Evolutionary conservation across 768 basidiomycete genomes (phyloP).

Genomic region (Boletales sp.): DNA sequence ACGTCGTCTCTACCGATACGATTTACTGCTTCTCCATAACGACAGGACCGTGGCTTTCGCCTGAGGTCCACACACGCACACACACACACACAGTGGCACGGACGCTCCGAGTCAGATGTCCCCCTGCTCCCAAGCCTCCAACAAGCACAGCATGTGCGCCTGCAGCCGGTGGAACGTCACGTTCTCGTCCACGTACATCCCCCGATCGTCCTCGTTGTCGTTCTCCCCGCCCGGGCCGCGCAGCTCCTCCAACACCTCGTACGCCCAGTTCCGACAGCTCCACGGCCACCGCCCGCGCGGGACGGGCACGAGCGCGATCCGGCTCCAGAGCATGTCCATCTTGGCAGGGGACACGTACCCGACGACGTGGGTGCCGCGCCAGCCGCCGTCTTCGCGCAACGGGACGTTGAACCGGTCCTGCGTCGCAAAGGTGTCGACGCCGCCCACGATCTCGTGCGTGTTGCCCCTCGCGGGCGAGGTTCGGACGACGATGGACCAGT

Average conservation of each 20-base stretch:
- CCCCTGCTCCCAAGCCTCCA: too few relatives aligned
- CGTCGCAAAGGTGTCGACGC: slow-evolving; percentile 17
- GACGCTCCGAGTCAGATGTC: too few relatives aligned
- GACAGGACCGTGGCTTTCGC: too few relatives aligned
- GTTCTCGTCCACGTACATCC: neutral
- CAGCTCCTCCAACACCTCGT: too few relatives aligned
- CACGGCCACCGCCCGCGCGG: slow-evolving; percentile 12
- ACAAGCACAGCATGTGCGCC: too few relatives aligned
- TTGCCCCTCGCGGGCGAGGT: slow-evolving; percentile 16
- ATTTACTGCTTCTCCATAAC: too few relatives aligned
- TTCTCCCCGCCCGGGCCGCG: neutral
- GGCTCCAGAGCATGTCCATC: slow-evolving; percentile 8
- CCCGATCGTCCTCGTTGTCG: too few relatives aligned
- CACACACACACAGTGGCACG: too few relatives aligned
- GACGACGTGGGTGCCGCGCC: slow-evolving; percentile 24
- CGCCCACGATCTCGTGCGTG: slow-evolving; percentile 25
- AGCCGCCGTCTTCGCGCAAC: slow-evolving; percentile 6
- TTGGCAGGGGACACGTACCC: slow-evolving; percentile 14
- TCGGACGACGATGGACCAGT: slow-evolving; percentile 27
- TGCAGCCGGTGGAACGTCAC: too few relatives aligned
- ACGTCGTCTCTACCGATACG: too few relatives aligned
- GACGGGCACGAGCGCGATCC: slow-evolving; percentile 17
- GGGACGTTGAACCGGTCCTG: slow-evolving; percentile 13
- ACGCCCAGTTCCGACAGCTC: too few relatives aligned
- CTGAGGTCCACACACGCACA: too few relatives aligned